These are phyloP conservation scores for Phialophora macrospora DNA, from an alignment of 2,329 filamentous ascomycete species.

Conservation along the genomic window DNA sequence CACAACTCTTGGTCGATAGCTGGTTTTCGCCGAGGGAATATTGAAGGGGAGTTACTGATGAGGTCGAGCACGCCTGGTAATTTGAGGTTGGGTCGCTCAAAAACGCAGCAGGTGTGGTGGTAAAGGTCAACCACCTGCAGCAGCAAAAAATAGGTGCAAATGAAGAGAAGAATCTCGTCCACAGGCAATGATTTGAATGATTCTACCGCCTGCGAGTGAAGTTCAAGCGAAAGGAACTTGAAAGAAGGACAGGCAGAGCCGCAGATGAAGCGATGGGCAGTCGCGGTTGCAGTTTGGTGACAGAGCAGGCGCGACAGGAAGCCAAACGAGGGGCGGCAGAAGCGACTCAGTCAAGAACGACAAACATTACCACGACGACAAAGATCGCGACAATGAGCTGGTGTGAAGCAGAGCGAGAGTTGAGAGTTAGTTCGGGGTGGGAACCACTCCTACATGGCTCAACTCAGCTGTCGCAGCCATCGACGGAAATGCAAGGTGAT, in stretches of 20 bases:
- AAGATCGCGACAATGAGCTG: slow-evolving; percentile 9
- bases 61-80: not conserved
- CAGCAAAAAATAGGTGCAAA: slow-evolving; percentile 26
- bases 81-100: not conserved
- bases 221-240: slow-evolving; percentile 12
- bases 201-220: slow-evolving; percentile 12
- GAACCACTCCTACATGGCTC: not conserved
- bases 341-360: slow-evolving; percentile 22
- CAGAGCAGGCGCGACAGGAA: slow-evolving; percentile 21
- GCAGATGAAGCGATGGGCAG: slow-evolving; percentile 15
- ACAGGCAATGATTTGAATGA: slow-evolving; percentile 17
- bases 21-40: not conserved
- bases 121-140: slow-evolving; percentile 16
- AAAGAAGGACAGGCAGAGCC: slow-evolving; percentile 15
- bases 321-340: slow-evolving; percentile 11
- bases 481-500: slow-evolving; percentile 1
- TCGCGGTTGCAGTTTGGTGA: slow-evolving; percentile 10
- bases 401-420: slow-evolving; percentile 5
- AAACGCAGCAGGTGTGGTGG: not conserved
- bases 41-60: slow-evolving; percentile 11
- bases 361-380: slow-evolving; percentile 13
- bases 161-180: slow-evolving; percentile 18
- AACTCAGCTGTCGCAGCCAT: slow-evolving; percentile 9
- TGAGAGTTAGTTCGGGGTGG: not conserved
- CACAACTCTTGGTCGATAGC: not conserved